Conservation (phyloP, 495 filamentous ascomycete species). For the Bathelium albidoporum region DNA sequence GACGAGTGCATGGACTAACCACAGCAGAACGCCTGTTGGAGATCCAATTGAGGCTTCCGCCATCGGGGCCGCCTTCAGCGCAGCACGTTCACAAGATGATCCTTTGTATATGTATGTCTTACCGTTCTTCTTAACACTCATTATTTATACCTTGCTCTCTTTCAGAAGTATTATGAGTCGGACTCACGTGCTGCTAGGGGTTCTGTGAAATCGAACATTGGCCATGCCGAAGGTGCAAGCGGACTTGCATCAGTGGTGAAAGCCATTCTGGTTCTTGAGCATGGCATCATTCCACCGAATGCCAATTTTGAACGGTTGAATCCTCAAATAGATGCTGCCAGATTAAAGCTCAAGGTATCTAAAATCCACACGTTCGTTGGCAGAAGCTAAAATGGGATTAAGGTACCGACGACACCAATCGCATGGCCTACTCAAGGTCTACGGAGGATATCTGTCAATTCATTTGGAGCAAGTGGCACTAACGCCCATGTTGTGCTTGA, state of each 20-base stretch:
- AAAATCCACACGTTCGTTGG: no score
- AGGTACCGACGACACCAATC: neutral
- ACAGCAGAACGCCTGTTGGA: neutral
- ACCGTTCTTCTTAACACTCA: no score
- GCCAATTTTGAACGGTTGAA: neutral
- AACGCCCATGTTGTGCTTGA: neutral
- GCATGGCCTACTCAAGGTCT: no score
- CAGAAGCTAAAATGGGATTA: neutral
- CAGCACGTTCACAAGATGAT: no score
- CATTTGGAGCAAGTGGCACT: neutral
- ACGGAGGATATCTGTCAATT: no score
- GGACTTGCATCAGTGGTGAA: neutral
- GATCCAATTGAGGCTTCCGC: neutral
- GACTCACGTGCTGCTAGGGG: neutral
- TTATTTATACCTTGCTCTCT: no score
- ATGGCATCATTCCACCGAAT: neutral
- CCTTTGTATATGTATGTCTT: no score
- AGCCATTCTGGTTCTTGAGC: neutral
- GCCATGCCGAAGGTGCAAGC: neutral
- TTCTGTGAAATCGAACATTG: neutral
- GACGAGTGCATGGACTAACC: no score
- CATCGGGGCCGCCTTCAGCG: neutral
- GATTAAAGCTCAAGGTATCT: no score
- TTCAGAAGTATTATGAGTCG: no score
- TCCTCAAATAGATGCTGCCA: no score